These are phyloP conservation scores for Colletotrichum australisinense DNA, from an alignment of 2,329 filamentous ascomycete species.

Conservation along the genomic window DNA sequence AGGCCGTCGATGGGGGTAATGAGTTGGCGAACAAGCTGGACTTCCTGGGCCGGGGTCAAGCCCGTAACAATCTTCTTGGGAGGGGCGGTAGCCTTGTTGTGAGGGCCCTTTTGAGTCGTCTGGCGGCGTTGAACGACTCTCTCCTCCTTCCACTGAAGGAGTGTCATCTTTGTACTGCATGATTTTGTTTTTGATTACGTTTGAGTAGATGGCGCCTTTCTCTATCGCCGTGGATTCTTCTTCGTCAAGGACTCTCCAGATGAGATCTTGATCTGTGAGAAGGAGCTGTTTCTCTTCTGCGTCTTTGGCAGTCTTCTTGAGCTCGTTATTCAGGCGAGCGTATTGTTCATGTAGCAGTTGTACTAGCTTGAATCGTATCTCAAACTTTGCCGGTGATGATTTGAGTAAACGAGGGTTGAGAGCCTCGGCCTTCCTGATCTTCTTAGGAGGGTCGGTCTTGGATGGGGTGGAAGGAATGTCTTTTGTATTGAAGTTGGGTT, in stretches of 20 bases:
- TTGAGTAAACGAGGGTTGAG: conserved; percentile 77
- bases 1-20: conserved; percentile 73
- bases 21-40: conserved; percentile 71
- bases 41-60: conserved; percentile 75
- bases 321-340: conserved; percentile 72
- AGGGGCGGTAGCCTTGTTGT: conserved; percentile 46
- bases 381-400: conserved; percentile 66
- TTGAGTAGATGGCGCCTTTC: conserved; percentile 79
- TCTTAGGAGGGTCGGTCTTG: conserved; percentile 31
- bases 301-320: conserved; percentile 63
- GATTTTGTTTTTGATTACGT: conserved; percentile 86
- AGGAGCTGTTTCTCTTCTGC: conserved; percentile 64
- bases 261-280: conserved; percentile 73
- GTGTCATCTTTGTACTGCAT: conserved; percentile 79
- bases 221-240: conserved; percentile 81
- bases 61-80: conserved; percentile 75
- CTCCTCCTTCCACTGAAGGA: conserved; percentile 78
- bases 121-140: conserved; percentile 47
- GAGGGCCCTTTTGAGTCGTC: conserved; percentile 43
- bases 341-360: conserved; percentile 75
- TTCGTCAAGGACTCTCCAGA: conserved; percentile 77
- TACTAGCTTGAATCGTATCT: conserved; percentile 67
- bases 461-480: conserved; percentile 22
- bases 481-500: conserved; percentile 14
- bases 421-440: conserved; percentile 57